Evolutionary conservation across 176 grass and related monocot species (phyloP), one percentile per base, ranked within the genome.

Genomic region (Aegilops speltoides): DNA sequence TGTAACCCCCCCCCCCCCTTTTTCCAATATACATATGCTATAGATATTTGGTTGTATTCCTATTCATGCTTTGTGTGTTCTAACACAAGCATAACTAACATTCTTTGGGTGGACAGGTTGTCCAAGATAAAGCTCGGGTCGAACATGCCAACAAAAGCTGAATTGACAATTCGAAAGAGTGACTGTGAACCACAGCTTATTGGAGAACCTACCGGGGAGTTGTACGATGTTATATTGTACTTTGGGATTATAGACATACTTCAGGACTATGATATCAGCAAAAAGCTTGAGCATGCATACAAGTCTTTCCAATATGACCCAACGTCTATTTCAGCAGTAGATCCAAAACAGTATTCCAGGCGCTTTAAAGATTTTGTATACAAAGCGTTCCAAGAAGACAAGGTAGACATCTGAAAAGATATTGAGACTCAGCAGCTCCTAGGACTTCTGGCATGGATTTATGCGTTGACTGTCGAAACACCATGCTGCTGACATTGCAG

Each of bases 211-310:
- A 95, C 90, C 11, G 95, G 95, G 38, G 92, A 97, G 60, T 95
- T 86, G 45, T 95, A 93, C 13, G 90, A 94, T 33, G 89, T 97
- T 43, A 70, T 95, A 77, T 79, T 97, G 62, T 93, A 88, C 73
- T 97, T 97, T 26, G 95, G 95, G 54, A 97, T 97, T 82, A 97
- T 97, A 78, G 95, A 97, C 83, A 97, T 97, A 80, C 93, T 97
- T 57, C 95, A 97, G 91, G 95, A 95, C 38, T 97, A 97, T 14
- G 95, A 97, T 78, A 97, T 97, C 76, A 93, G 88, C 85, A 97
- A 97, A 85, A 97, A 95, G 76, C 90, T 97, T 77, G 95, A 97
- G 87, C 95, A 97, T 29, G 95, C 93, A 57, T 97, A 97, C 83
- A 97, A 97, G 69, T 93, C 95, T 12, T 91, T 94, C 41, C 92